Evolutionary conservation across 208 protist genomes (phyloP), one percentile per base, ranked within the genome.

Genomic region (Trypanosoma caninum): DNA sequence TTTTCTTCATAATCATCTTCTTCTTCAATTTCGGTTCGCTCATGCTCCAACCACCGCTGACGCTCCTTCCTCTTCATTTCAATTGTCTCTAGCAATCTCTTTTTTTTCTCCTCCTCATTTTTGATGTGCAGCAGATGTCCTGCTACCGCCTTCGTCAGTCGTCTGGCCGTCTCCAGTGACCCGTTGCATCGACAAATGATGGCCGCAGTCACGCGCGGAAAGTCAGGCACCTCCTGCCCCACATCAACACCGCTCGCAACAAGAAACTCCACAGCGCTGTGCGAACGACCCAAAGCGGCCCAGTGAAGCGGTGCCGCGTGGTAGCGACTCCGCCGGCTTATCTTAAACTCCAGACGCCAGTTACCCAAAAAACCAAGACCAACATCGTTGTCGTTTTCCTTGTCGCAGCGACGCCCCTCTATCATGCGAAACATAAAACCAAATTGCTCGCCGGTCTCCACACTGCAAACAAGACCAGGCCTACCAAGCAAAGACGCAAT

Each of bases 281-380:
- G 83, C 6, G 66, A 71, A 31, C 83, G 74, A 20, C 76, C 80
- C 6, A 91, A 66, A 27, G 88, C 81, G 1, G 87, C 87, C 84
- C 87, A 94, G 66, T 91, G 87, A 48, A 94, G 74, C 27, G 87
- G 83, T 0, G 65, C 69, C 6, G 81, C 87, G 0, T 54, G 53
- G 54, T 76, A 83, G 23, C 51, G 40, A 45, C 83, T 89, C 20
- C 73, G 57, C 53, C 74, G 69, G 63, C 74, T 83, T n/a, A 78
- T 71, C 73, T 85, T 80, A 77, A 82, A 90, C 14, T 68, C 22
- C 42, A 74, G 65, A 3, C 55, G 45, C 18, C 88, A 18, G 9
- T 7, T 38, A 35, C 23, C n/a, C n/a, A n/a, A n/a, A n/a, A n/a
- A n/a, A n/a, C n/a, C n/a, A n/a, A n/a, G n/a, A n/a, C n/a, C 42